Percentiles rank a stretch among this genome's conserved stretches.
phyloP scores from a whole-genome alignment of 1,284 basidiomycete genomes.

The Rhodotorula sp. region DNA sequence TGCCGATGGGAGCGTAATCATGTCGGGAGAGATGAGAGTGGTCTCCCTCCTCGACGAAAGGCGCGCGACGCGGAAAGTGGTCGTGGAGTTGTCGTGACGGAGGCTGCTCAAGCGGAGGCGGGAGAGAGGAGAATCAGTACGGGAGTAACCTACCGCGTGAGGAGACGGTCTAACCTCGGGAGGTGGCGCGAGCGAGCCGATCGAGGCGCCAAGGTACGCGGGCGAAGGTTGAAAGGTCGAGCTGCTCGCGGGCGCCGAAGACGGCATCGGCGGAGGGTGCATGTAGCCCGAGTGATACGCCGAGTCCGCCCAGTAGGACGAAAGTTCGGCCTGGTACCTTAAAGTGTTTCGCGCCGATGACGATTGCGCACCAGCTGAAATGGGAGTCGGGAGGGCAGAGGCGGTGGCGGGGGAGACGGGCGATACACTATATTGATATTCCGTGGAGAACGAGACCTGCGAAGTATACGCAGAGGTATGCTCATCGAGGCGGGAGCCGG shows the following conservation, averaged over 20 bases:
- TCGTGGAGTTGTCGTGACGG: neutral
- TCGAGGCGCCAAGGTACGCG: neutral
- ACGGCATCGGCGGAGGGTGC: neutral
- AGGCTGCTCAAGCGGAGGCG: neutral
- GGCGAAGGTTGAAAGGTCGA: neutral
- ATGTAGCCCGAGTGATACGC: neutral
- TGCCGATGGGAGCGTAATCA: too few species aligned
- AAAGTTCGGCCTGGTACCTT: neutral
- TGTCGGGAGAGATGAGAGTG: too few species aligned
- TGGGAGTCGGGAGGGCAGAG: too few species aligned
- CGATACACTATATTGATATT: too few species aligned
- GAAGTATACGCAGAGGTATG: too few species aligned
- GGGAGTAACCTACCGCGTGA: neutral
- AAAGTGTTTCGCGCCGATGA: neutral
- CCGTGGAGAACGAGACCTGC: too few species aligned
- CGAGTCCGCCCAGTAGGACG: neutral
- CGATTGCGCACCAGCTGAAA: too few species aligned
- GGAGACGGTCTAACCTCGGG: neutral
- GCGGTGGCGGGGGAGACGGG: too few species aligned
- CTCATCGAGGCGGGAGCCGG: too few species aligned
- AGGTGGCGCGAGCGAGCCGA: neutral
- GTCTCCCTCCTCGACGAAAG: neutral
- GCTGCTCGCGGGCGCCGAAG: neutral
- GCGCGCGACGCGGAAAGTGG: neutral
- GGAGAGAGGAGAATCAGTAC: neutral